Percentiles rank a stretch among this genome's conserved stretches.
These are phyloP conservation scores for Trichophaea hybrida DNA, from an alignment of 2,329 filamentous ascomycete genomes.

Conservation along the genomic window DNA sequence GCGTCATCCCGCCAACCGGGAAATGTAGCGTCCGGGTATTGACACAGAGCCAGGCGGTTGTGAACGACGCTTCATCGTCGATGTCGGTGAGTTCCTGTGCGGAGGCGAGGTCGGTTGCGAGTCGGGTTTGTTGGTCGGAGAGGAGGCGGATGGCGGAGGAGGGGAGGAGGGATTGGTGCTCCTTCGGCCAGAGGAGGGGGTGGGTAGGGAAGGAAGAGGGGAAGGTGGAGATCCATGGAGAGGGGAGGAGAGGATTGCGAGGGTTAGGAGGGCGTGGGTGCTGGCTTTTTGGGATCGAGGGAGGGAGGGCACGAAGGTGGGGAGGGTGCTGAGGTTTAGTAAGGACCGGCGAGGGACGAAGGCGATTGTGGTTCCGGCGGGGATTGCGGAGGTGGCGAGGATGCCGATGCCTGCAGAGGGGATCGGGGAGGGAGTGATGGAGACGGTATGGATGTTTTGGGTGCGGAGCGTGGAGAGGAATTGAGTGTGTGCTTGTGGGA, in stretches of 20 bases:
- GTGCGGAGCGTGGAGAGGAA: neutral
- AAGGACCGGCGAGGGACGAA: slow-evolving; percentile 14
- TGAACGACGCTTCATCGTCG: slow-evolving; percentile 18
- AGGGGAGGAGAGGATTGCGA: slow-evolving; percentile 9
- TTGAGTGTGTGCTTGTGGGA: neutral
- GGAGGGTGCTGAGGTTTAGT: slow-evolving; percentile 12
- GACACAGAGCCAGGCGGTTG: slow-evolving; percentile 24
- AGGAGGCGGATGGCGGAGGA: slow-evolving; percentile 11
- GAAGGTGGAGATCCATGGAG: slow-evolving; percentile 19
- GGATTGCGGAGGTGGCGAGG: slow-evolving; percentile 46
- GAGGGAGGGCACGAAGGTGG: slow-evolving; percentile 4
- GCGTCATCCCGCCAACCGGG: slow-evolving; percentile 18
- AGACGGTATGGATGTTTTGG: neutral
- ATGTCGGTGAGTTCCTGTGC: slow-evolving; percentile 15
- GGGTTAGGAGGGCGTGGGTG: slow-evolving; percentile 18
- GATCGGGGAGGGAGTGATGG: slow-evolving; percentile 49
- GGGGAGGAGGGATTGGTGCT: slow-evolving; percentile 15
- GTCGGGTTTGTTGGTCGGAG: neutral
- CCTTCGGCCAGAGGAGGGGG: slow-evolving; percentile 16
- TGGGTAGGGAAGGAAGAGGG: slow-evolving; percentile 9
- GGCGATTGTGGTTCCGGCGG: slow-evolving; percentile 8
- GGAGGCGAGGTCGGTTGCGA: neutral
- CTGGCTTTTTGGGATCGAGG: neutral
- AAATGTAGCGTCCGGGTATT: slow-evolving; percentile 27
- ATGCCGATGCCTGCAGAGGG: slow-evolving; percentile 65